Percentiles rank a stretch among this genome's conserved stretches.
Conservation (phyloP, 2,329 filamentous ascomycete species). For the Geoglossum cookeanum region DNA sequence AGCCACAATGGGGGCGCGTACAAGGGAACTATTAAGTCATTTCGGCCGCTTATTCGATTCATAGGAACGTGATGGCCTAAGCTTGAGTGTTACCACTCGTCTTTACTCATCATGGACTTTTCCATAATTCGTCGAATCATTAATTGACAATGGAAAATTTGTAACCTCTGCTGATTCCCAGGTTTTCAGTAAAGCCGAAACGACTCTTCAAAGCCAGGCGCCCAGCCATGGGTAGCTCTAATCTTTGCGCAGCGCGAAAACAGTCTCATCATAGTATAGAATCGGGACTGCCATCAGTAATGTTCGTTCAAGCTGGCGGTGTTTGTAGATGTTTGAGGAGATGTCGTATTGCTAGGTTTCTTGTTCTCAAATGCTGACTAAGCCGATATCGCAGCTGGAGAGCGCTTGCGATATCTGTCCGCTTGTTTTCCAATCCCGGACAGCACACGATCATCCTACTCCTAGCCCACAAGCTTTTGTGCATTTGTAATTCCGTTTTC, state of each 20-base stretch:
- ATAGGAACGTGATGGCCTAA: no score
- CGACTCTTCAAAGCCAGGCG: conserved; percentile 48
- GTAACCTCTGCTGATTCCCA: conserved; percentile 60
- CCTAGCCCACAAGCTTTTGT: background rate
- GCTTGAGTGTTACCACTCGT: background rate
- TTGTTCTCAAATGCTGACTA: background rate
- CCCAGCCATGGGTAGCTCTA: conserved; percentile 47
- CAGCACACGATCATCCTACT: background rate
- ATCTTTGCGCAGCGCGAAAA: conserved; percentile 54
- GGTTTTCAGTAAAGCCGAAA: conserved; percentile 42
- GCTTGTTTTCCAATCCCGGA: background rate
- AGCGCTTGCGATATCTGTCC: background rate
- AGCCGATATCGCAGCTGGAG: background rate
- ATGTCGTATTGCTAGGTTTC: background rate
- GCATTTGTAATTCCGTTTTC: background rate
- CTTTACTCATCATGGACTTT: background rate
- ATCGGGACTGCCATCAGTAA: conserved; percentile 38
- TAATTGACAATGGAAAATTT: conserved; percentile 14
- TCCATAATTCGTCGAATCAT: background rate
- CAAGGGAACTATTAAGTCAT: background rate
- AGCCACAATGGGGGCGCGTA: background rate
- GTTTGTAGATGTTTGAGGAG: conserved; percentile 23
- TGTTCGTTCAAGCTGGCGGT: conserved; percentile 37
- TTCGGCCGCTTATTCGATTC: no score
- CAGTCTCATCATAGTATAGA: conserved; percentile 31